Base-by-base conservation (phyloP, 2,329 filamentous ascomycete genomes). In the Proliferodiscus dingleyae region DNA sequence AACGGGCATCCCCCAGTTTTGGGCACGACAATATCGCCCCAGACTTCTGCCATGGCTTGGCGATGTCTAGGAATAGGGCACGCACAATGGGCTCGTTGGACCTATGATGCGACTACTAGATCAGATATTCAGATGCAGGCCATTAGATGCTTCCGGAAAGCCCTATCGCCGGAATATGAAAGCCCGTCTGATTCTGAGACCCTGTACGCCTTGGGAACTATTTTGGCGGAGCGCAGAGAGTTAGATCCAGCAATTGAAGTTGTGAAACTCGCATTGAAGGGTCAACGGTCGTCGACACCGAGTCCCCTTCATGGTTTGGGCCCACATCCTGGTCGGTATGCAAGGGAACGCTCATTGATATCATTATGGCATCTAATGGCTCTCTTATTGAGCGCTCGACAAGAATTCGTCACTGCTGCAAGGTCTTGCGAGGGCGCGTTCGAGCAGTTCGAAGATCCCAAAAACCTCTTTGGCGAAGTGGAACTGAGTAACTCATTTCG, bases 281-380 rank as follows among this genome's bases (percentile, higher is more conserved):
- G 81, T 3, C 76, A 74, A 36, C 78, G 75, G 49, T 68, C 70
- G 4, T 59, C 69, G 2, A 68, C 68, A 22, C 66, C 15, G 68
- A 71, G 30, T 30, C 19, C 30, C 38, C 22, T 39, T 16, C 39
- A 37, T 36, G 43, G 28, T 2, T 23, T 47, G 5, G 46, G 39
- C 11, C 32, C 70, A 72, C 34, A 58, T 71, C 3, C 64, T 67
- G 32, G 67, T 7, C 56, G 64, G 23, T 70, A 64, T 54, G 59
- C 64, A 1, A 65, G 80, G 45, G 82, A 89, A 61, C 72, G 80
- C 37, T 74, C 77, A 5, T 67, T 83, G 26, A 81, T 97, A 19
- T 84, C 90, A 2, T 68, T 96, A 19, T 96, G 93, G 90, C 93
- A 98, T 70, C 74, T 98, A 13, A 74, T 98, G 37, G 84, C 89